These are phyloP conservation scores for Hericium rajendrae DNA, from an alignment of 768 basidiomycete genomes.

Conservation along the genomic window DNA sequence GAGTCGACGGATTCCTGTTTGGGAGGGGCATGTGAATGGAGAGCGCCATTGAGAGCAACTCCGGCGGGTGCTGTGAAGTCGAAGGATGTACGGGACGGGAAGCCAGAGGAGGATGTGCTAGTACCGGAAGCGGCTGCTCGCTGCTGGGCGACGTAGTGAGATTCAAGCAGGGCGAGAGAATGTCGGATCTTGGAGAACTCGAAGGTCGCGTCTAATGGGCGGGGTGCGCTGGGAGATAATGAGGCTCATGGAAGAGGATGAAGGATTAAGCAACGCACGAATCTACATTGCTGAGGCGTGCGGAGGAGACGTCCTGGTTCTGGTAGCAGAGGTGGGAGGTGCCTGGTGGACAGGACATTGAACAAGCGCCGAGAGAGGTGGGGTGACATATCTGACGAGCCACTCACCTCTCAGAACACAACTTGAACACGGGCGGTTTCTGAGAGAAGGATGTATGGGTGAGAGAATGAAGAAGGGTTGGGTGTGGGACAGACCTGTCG, in stretches of 20 bases:
- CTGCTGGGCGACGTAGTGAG: constrained; percentile 35
- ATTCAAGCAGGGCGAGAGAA: constrained; percentile 57
- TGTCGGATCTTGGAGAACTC: constrained; percentile 63
- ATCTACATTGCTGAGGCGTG: constrained; percentile 39
- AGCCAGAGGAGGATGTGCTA: constrained; percentile 17
- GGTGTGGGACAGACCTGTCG: constrained; percentile 48
- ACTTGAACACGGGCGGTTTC: constrained; percentile 82
- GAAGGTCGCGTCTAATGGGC: constrained; percentile 48
- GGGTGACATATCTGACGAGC: background rate
- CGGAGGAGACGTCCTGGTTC: constrained; percentile 48
- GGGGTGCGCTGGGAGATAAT: constrained; percentile 13
- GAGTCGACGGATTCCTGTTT: constrained; percentile 2
- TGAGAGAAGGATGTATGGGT: constrained; percentile 20
- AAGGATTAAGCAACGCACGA: constrained; percentile 18
- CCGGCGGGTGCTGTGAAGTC: constrained; percentile 19
- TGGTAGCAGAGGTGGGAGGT: constrained; percentile 78
- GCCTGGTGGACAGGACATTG: constrained; percentile 34
- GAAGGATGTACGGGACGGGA: constrained; percentile 12
- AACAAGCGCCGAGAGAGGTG: background rate
- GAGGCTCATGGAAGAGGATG: constrained; percentile 6
- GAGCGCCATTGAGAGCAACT: background rate
- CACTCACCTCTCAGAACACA: constrained; percentile 70
- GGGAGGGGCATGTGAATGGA: background rate
- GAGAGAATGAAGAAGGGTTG: constrained; percentile 10
- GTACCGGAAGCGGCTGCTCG: constrained; percentile 1